Percentiles rank a stretch among this genome's conserved stretches.
Conservation (phyloP, 2,329 filamentous ascomycete species). For the Sporothrix brasiliensis region DNA sequence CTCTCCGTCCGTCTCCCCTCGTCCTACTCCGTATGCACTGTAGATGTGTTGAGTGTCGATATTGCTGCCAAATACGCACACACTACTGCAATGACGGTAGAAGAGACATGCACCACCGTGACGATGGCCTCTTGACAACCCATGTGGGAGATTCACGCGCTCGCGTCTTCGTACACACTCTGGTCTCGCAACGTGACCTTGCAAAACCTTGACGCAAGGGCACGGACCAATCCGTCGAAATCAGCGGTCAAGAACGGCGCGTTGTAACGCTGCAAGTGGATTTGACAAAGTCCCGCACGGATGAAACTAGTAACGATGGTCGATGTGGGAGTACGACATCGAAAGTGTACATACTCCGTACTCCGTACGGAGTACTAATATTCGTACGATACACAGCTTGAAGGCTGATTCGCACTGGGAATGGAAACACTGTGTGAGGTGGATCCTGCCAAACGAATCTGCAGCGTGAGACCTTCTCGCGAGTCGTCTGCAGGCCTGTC, state of each 20-base stretch:
- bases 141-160: neutral
- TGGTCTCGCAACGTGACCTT: neutral
- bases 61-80: neutral
- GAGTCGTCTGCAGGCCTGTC: neutral
- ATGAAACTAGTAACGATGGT: slow-evolving; percentile 4
- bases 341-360: no score
- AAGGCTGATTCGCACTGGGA: slow-evolving; percentile 9
- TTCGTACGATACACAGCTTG: no score
- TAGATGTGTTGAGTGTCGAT: neutral
- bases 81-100: neutral
- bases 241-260: slow-evolving; percentile 26
- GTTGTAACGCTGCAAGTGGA: slow-evolving; percentile 27
- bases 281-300: slow-evolving; percentile 6
- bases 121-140: neutral
- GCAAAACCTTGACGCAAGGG: slow-evolving; percentile 23
- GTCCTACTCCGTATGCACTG: neutral
- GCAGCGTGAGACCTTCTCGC: neutral
- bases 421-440: neutral
- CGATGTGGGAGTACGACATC: no score
- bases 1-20: neutral
- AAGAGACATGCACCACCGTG: slow-evolving; percentile 6
- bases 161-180: neutral
- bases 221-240: neutral
- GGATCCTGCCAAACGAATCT: neutral
- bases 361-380: no score